Conservation (phyloP, 2,329 filamentous ascomycete species). For the Cladosporium halotolerans region DNA sequence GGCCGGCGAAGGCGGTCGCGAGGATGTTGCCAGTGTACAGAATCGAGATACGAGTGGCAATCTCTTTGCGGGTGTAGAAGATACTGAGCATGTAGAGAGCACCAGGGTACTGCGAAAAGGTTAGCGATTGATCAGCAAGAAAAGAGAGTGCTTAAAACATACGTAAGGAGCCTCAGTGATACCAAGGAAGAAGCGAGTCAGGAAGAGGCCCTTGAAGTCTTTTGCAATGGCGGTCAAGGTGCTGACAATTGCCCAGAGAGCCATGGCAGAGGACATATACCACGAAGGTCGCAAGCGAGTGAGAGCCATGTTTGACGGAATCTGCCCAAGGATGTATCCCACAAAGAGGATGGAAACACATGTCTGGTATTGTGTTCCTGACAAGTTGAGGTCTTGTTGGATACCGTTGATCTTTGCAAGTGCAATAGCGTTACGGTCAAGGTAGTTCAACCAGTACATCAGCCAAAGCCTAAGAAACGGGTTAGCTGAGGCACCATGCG, state of each 20-base stretch:
- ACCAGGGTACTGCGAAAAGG: constrained; percentile 36
- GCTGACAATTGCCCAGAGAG: constrained; percentile 31
- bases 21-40: constrained; percentile 23
- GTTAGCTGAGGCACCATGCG: neutral
- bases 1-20: constrained; percentile 62
- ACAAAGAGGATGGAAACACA: constrained; percentile 39
- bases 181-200: constrained; percentile 35
- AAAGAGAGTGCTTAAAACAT: neutral
- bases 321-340: constrained; percentile 31
- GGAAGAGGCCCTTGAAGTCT: constrained; percentile 33
- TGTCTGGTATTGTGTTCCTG: constrained; percentile 40
- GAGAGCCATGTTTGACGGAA: constrained; percentile 33
- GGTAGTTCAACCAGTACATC: constrained; percentile 18
- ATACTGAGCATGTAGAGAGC: constrained; percentile 40
- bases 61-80: constrained; percentile 44
- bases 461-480: neutral
- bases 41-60: constrained; percentile 21
- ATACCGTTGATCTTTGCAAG: constrained; percentile 33
- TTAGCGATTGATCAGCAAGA: neutral
- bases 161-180: constrained; percentile 41
- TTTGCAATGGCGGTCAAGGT: constrained; percentile 29
- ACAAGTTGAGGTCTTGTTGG: constrained; percentile 40
- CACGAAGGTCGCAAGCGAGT: constrained; percentile 31
- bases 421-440: constrained; percentile 17
- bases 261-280: constrained; percentile 29